phyloP scores from a whole-genome alignment of 805 yeast genomes.

The Clavispora carvajalis region DNA sequence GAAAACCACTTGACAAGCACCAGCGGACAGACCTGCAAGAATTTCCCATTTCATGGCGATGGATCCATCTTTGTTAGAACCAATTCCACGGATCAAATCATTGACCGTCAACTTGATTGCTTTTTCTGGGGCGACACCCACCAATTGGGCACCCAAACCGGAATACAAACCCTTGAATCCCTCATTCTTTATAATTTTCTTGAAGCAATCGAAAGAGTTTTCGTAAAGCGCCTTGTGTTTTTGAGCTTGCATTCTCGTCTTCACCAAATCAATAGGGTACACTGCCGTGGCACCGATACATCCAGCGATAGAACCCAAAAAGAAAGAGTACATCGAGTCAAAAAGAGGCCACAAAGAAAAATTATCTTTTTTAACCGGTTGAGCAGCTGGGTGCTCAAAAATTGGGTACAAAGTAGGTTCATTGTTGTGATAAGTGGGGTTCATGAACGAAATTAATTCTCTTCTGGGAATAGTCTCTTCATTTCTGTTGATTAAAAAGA shows the following conservation, averaged over 20 bases:
- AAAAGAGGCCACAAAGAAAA: slow-evolving; percentile 43
- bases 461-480: slow-evolving; percentile 37
- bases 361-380: slow-evolving; percentile 34
- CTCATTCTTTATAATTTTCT: slow-evolving; percentile 68
- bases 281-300: slow-evolving; percentile 98
- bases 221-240: slow-evolving; percentile 63
- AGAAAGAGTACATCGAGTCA: slow-evolving; percentile 81
- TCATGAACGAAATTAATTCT: slow-evolving; percentile 44
- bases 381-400: slow-evolving; percentile 39
- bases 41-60: slow-evolving; percentile 62
- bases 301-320: slow-evolving; percentile 92
- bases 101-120: slow-evolving; percentile 94
- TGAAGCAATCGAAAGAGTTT: slow-evolving; percentile 82
- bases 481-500: slow-evolving; percentile 33
- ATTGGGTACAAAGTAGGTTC: slow-evolving; percentile 29
- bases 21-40: slow-evolving; percentile 88
- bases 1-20: slow-evolving; percentile 93
- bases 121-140: slow-evolving; percentile 98
- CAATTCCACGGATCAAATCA: slow-evolving; percentile 73
- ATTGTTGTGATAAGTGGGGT: slow-evolving; percentile 48
- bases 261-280: slow-evolving; percentile 92
- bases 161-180: slow-evolving; percentile 85
- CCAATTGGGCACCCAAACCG: slow-evolving; percentile 88
- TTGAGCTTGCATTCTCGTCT: slow-evolving; percentile 97
- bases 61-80: slow-evolving; percentile 42